phyloP scores from a whole-genome alignment of 2,329 filamentous ascomycete genomes.

The Lachnellula subtilissima region DNA sequence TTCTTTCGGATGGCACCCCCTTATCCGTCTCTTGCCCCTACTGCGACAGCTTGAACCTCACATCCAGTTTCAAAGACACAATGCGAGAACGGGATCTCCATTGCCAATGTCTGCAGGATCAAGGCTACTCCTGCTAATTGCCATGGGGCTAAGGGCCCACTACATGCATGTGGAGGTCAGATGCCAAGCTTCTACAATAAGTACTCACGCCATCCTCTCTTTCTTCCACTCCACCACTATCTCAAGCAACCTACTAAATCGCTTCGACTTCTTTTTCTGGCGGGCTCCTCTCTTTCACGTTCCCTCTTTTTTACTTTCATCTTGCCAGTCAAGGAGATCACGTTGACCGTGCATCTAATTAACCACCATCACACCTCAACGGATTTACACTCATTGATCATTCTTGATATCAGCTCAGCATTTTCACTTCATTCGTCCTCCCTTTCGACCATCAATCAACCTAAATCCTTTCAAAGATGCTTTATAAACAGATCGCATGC shows the following conservation, averaged over 20 bases:
- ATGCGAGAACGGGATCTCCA: constrained; percentile 30
- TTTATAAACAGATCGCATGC: constrained; percentile 23
- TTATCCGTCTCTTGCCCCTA: neutral
- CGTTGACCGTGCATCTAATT: constrained; percentile 34
- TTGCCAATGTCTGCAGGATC: constrained; percentile 22
- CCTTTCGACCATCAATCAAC: neutral
- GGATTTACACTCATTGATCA: constrained; percentile 27
- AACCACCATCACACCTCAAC: constrained; percentile 28
- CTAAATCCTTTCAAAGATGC: constrained; percentile 21
- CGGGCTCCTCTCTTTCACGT: constrained; percentile 28
- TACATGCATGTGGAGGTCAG: constrained; percentile 1
- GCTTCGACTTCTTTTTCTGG: constrained; percentile 15
- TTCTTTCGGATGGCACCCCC: constrained; percentile 21
- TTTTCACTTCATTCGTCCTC: constrained; percentile 5
- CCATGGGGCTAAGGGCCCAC: constrained; percentile 4
- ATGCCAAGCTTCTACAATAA: constrained; percentile 31
- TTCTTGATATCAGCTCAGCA: constrained; percentile 14
- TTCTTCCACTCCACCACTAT: constrained; percentile 18
- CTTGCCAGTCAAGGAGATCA: constrained; percentile 34
- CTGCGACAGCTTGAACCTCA: constrained; percentile 27
- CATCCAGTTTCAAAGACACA: constrained; percentile 27
- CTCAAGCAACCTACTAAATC: constrained; percentile 20
- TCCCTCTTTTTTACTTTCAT: constrained; percentile 26
- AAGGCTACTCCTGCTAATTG: constrained; percentile 18
- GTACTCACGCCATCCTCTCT: constrained; percentile 21